Evolutionary conservation across 2,329 filamentous ascomycete species (phyloP), one percentile per base, ranked within the genome.

Genomic region (Polytolypa hystricis): DNA sequence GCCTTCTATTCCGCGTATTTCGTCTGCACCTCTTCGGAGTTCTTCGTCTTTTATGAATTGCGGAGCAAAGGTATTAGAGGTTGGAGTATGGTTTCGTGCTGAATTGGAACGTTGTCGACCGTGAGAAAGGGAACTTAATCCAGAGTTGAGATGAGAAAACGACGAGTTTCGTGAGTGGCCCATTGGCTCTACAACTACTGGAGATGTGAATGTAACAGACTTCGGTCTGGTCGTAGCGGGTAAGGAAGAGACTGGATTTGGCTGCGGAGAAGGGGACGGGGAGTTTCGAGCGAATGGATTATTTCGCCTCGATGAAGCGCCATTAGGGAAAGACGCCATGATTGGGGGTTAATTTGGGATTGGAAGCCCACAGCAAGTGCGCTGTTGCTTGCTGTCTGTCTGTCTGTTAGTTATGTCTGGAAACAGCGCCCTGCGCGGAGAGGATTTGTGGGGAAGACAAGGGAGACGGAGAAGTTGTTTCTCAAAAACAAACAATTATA

Each of bases 11-110:
- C 84, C 82, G 14, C 70, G 66, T 19, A 77, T 67, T 42, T 64
- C 60, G 42, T 74, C 71, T 19, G 67, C 65, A 2, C 64, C 65
- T 35, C 68, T 67, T 47, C 77, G 71, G 59, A 83, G 66, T 46
- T 87, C 84, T 46, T 93, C 86, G 0, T 79, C 76, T 58, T 89
- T 91, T 63, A 98, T 96, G 60, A 98, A 98, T 7, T 85, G 84
- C 2, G 89, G 91, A 23, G 91, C 89, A 65, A 98, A 98, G 1
- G 91, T 98, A 46, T 75, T 81, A 0, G 81, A 84, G 5, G 70
- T 67, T 10, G 34, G 35, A n/a, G 27, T 33, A 10, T 37, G 30
- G 41, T 72, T 77, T 45, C 73, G 65, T 23, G 74, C 72, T 4
- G 86, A 91, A 46, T 79, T 74, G 32, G 74, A 70, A 20, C 73